Conservation (phyloP, 2,329 filamentous ascomycete genomes). For the Aureobasidium sp. region DNA sequence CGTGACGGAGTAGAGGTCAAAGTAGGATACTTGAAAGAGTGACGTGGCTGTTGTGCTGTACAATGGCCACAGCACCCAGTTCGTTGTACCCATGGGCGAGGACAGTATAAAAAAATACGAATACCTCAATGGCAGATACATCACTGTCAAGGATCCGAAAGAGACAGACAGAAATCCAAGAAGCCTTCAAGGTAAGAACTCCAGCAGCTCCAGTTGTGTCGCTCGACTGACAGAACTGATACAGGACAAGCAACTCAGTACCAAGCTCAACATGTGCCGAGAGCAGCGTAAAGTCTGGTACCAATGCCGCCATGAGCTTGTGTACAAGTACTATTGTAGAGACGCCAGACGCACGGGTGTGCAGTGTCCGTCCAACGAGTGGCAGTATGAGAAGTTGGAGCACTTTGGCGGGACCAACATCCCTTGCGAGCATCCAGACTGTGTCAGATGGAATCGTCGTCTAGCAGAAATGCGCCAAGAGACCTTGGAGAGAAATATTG, state of each 20-base stretch:
- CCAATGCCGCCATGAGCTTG: background rate
- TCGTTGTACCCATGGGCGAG: background rate
- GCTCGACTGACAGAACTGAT: background rate
- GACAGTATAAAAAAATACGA: background rate
- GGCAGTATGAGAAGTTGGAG: slow-evolving; percentile 5
- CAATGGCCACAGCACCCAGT: background rate
- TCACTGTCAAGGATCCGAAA: background rate
- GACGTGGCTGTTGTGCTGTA: background rate
- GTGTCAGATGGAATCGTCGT: background rate
- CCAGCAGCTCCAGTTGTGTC: background rate
- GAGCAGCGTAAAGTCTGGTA: slow-evolving; percentile 5
- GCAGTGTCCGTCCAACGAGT: background rate
- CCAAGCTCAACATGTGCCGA: background rate
- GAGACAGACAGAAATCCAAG: background rate
- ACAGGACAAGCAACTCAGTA: background rate
- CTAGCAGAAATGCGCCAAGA: background rate
- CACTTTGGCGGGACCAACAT: background rate
- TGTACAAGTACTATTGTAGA: background rate
- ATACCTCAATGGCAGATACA: background rate
- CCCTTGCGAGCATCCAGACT: slow-evolving; percentile 7
- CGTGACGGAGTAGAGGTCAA: slow-evolving; percentile 2
- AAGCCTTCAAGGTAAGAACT: background rate
- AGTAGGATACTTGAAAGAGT: background rate
- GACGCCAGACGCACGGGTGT: background rate
- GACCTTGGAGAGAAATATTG: background rate